phyloP scores from a whole-genome alignment of 768 basidiomycete genomes.

The Lactarius sanguifluus region DNA sequence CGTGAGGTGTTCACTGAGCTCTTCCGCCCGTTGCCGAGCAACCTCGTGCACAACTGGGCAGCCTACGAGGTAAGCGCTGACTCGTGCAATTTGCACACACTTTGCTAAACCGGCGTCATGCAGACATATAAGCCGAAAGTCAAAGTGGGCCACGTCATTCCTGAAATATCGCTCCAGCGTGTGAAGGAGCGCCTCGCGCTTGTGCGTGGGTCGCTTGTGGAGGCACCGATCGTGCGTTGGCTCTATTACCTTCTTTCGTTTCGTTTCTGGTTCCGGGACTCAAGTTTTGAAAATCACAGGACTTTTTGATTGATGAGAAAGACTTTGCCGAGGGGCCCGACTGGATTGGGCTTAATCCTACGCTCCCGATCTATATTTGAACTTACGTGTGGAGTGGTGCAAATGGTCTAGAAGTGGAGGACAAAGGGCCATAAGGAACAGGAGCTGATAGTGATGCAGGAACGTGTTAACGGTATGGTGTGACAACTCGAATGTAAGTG shows the following conservation, averaged over 20 bases:
- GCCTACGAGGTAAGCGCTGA: conserved; percentile 61
- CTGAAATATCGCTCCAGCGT: conserved; percentile 60
- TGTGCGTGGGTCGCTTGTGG: conserved; percentile 72
- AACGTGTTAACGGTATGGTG: not conserved
- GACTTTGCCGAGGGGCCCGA: conserved; percentile 67
- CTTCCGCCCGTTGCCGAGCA: conserved; percentile 84
- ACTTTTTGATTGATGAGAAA: conserved; percentile 82
- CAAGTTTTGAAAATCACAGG: conserved; percentile 43
- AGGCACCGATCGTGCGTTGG: conserved; percentile 60
- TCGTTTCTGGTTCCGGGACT: conserved; percentile 3
- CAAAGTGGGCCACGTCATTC: conserved; percentile 78
- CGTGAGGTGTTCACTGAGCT: conserved; percentile 83
- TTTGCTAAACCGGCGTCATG: not conserved
- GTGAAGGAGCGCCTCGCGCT: conserved; percentile 74
- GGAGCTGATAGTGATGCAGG: not conserved
- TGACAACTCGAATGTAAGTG: not conserved
- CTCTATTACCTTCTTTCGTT: conserved; percentile 5
- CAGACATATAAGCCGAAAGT: conserved; percentile 75
- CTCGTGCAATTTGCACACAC: too few relatives aligned
- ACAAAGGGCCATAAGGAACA: not conserved
- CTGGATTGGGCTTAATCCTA: conserved; percentile 74
- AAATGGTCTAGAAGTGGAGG: not conserved
- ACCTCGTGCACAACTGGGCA: conserved; percentile 75
- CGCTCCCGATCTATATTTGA: conserved; percentile 77
- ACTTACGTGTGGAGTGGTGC: not conserved